Percentiles rank a stretch among this genome's conserved stretches.
These are phyloP conservation scores for Ceratocystis destructans DNA, from an alignment of 2,329 filamentous ascomycete species.

Conservation along the genomic window DNA sequence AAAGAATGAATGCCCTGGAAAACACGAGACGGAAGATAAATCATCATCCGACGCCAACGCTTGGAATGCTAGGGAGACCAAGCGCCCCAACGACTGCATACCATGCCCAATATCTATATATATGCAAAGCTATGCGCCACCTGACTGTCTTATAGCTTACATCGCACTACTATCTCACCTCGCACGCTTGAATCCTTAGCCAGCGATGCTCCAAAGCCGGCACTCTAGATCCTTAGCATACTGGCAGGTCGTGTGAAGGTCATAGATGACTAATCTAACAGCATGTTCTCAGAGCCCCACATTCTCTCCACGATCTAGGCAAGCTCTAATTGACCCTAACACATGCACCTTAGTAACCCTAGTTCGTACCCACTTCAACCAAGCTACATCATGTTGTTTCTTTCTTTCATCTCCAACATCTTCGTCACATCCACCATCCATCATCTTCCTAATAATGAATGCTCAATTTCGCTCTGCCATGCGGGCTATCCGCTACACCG, in stretches of 20 bases:
- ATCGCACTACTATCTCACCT: background rate
- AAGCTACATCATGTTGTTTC: background rate
- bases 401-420: background rate
- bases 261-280: too few relatives aligned
- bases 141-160: background rate
- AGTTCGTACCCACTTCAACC: background rate
- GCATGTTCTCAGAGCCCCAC: too few relatives aligned
- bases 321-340: background rate
- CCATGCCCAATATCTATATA: background rate
- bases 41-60: background rate
- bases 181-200: background rate
- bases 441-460: conserved; percentile 1
- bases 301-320: too few relatives aligned
- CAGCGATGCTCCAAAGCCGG: background rate
- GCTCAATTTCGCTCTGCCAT: conserved; percentile 11
- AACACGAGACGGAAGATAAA: background rate
- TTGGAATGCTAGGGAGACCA: conserved; percentile 3
- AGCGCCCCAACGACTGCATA: background rate
- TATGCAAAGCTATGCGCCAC: background rate
- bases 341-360: background rate
- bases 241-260: too few relatives aligned
- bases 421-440: background rate
- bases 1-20: background rate
- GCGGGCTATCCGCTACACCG: conserved; percentile 5
- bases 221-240: background rate